Percentiles rank a stretch among this genome's conserved stretches.
Conservation (phyloP, 2,329 filamentous ascomycete genomes). For the Corynespora cassiicola region DNA sequence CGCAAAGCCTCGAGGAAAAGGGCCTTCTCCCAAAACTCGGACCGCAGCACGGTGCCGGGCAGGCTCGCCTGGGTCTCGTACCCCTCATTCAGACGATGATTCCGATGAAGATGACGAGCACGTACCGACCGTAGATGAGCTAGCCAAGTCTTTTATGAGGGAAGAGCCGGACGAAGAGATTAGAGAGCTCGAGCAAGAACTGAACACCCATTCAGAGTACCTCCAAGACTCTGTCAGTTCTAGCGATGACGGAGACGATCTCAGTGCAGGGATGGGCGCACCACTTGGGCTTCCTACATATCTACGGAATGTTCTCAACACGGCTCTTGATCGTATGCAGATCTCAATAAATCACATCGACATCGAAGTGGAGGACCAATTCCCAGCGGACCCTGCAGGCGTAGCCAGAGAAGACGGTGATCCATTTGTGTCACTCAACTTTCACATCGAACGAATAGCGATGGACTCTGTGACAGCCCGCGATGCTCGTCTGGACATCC, state of each 20-base stretch:
- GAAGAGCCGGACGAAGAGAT: conserved; percentile 72
- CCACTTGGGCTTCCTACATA: conserved; percentile 73
- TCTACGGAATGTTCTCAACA: conserved; percentile 74
- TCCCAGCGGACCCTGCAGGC: conserved; percentile 57
- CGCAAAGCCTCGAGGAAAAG: conserved; percentile 8
- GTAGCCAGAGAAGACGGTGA: conserved; percentile 55
- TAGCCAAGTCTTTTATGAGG: conserved; percentile 80
- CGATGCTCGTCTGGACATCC: conserved; percentile 29
- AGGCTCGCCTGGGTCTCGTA: conserved; percentile 12
- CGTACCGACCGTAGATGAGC: conserved; percentile 72
- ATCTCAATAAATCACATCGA: conserved; percentile 70
- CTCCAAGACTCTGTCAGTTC: conserved; percentile 65
- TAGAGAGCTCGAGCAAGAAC: conserved; percentile 71
- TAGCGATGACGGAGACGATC: conserved; percentile 70
- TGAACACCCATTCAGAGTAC: conserved; percentile 68
- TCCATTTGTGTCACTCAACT: conserved; percentile 67
- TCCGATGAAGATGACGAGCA: conserved; percentile 42
- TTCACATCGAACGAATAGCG: conserved; percentile 69
- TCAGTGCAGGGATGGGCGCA: conserved; percentile 72
- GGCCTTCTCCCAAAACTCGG: conserved; percentile 8
- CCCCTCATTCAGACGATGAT: conserved; percentile 8
- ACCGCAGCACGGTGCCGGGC: conserved; percentile 5
- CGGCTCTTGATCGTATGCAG: conserved; percentile 74
- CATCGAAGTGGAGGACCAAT: conserved; percentile 67
- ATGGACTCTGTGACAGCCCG: conserved; percentile 65